Evolutionary conservation across 148 eudicot genomes (phyloP), one percentile per base, ranked within the genome.

Genomic region (Diospyros lotus): DNA sequence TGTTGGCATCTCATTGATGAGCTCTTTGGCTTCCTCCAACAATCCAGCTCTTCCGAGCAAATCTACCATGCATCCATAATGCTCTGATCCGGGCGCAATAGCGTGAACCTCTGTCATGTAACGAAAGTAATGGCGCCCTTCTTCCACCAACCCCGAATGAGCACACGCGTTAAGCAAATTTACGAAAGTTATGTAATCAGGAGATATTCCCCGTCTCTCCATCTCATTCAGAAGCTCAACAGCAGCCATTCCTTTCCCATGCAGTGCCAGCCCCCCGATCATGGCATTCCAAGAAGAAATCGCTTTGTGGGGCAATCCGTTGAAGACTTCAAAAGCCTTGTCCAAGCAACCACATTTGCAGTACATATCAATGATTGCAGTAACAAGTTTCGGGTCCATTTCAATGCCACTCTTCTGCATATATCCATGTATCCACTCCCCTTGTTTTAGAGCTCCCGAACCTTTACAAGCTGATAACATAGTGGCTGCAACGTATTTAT

Each of bases 401-500:
- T 87, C 76, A 58, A 87, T 81, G 64, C 71, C 86, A 48, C 79
- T 84, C 62, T 67, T 86, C 73, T 82, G 53, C 45, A 90, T 81
- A 56, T 80, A 78, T 65, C 80, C 67, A 67, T 78, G 78, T 69
- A 91, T 85, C 89, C 83, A 84, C 77, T 83, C 82, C 28, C 89
- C 96, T 76, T 82, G 87, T 72, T 80, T 79, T 67, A 91, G 65
- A 68, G 90, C 91, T 58, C 96, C 92, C 40, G 89, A 60, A 5
- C 86, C 85, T 5, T 87, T 80, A 76, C 97, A 92, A 79, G 95
- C 97, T n/a, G 93, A 82, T 71, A 90, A 62, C 91, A 90, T 87
- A 83, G 90, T 92, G 6, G 93, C 88, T 14, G 89, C 85, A 48
- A 87, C 87, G 78, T 82, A 88, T 63, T 77, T 88, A 81, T 92